These are phyloP conservation scores for Fistulinella prunicolor DNA, from an alignment of 768 basidiomycete genomes.

Conservation along the genomic window DNA sequence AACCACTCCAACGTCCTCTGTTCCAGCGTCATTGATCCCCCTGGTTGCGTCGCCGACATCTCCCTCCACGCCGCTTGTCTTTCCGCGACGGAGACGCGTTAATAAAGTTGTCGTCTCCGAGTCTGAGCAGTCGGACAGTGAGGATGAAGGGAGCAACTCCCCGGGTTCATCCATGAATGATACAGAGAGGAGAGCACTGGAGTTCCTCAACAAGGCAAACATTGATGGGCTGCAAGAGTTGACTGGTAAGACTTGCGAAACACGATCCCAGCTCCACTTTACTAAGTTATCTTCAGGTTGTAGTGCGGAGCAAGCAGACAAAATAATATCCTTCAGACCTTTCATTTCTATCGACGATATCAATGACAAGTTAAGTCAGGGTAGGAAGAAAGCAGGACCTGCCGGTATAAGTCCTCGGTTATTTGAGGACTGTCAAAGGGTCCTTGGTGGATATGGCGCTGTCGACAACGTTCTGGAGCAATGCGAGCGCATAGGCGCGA, in stretches of 20 bases:
- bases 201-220: slow-evolving; percentile 65
- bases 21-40: slow-evolving; percentile 30
- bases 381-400: slow-evolving; percentile 82
- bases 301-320: slow-evolving; percentile 72
- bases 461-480: slow-evolving; percentile 87
- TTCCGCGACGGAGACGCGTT: slow-evolving; percentile 47
- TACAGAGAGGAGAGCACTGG: slow-evolving; percentile 52
- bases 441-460: slow-evolving; percentile 80
- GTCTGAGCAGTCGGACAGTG: slow-evolving; percentile 47
- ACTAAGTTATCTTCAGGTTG: slow-evolving; percentile 52
- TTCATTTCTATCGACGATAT: slow-evolving; percentile 77
- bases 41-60: slow-evolving; percentile 37
- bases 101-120: slow-evolving; percentile 69
- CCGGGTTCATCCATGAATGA: slow-evolving; percentile 35
- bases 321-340: slow-evolving; percentile 76
- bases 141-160: slow-evolving; percentile 38
- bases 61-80: slow-evolving; percentile 41
- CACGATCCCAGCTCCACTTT: neutral
- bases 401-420: slow-evolving; percentile 84
- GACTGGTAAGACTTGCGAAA: slow-evolving; percentile 50
- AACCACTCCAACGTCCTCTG: slow-evolving; percentile 35
- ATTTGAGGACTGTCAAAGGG: slow-evolving; percentile 85
- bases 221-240: slow-evolving; percentile 68
- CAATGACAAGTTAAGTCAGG: slow-evolving; percentile 70
- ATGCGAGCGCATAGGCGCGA: slow-evolving; percentile 82